Percentiles rank a stretch among this genome's conserved stretches.
These are phyloP conservation scores for Pinus tabuliformis DNA, from an alignment of 75 land plant species.

Conservation along the genomic window DNA sequence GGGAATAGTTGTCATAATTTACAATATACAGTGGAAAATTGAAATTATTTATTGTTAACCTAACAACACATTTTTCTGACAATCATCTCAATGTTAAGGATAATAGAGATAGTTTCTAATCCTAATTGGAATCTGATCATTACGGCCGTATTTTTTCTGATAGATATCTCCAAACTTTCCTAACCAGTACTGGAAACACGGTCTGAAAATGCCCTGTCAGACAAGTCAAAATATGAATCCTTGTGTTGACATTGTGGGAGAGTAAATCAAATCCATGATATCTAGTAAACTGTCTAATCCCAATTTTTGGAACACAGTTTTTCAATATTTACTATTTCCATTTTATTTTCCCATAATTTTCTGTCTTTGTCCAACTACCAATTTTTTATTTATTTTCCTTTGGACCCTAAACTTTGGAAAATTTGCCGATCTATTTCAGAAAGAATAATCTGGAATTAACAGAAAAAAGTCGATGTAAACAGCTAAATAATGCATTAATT, in stretches of 20 bases:
- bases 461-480: background rate
- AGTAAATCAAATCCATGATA: background rate
- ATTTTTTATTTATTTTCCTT: background rate
- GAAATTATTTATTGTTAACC: background rate
- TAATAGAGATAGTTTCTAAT: background rate
- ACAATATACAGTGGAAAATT: background rate
- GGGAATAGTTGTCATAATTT: too few relatives aligned
- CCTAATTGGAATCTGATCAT: background rate
- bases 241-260: background rate
- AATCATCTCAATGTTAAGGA: background rate
- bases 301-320: background rate
- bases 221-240: background rate
- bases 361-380: too few relatives aligned
- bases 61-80: background rate
- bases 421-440: background rate
- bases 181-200: background rate
- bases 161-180: background rate
- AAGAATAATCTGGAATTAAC: background rate
- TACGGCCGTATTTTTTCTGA: background rate
- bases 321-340: background rate
- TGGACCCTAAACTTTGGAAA: background rate
- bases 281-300: background rate
- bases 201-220: background rate
- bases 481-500: background rate
- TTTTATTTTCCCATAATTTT: background rate